These are phyloP conservation scores for Globisporangium echinulatum DNA, from an alignment of 352 stramenopile genomes.

Conservation along the genomic window DNA sequence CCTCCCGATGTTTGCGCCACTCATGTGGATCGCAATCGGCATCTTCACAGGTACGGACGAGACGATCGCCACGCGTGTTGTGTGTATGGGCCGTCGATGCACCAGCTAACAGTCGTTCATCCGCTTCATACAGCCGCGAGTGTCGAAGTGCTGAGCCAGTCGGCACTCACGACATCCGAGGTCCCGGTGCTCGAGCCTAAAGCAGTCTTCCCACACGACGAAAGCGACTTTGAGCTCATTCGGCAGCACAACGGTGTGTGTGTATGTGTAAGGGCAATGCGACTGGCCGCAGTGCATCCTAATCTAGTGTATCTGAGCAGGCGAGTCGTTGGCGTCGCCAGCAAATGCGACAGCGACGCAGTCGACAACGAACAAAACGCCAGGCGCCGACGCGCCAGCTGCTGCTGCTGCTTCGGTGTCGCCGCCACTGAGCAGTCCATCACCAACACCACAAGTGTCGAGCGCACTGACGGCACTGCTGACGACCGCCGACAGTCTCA, in stretches of 20 bases:
- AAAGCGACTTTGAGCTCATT: conserved; percentile 55
- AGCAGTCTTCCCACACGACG: conserved; percentile 43
- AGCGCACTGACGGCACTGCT: conserved; percentile 26
- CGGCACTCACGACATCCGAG: conserved; percentile 13
- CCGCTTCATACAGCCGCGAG: conserved; percentile 24
- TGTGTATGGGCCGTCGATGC: not conserved
- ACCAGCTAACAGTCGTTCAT: too few relatives aligned
- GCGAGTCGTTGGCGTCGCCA: conserved; percentile 3
- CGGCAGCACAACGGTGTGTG: conserved; percentile 29
- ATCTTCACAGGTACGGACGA: conserved; percentile 53
- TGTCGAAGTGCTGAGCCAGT: conserved; percentile 37
- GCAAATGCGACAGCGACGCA: not conserved
- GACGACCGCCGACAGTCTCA: conserved; percentile 38
- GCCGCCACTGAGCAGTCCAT: not conserved
- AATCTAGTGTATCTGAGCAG: not conserved
- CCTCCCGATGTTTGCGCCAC: conserved; percentile 68
- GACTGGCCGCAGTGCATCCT: too few relatives aligned
- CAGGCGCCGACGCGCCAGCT: not conserved
- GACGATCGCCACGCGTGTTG: not conserved
- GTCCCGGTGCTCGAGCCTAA: conserved; percentile 48
- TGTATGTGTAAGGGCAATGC: not conserved
- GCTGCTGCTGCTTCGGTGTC: not conserved
- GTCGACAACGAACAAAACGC: not conserved
- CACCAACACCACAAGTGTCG: conserved; percentile 13
- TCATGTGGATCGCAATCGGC: conserved; percentile 76